These are phyloP conservation scores for Amaranthus palmeri DNA, from an alignment of 148 eudicot genomes.

Conservation along the genomic window DNA sequence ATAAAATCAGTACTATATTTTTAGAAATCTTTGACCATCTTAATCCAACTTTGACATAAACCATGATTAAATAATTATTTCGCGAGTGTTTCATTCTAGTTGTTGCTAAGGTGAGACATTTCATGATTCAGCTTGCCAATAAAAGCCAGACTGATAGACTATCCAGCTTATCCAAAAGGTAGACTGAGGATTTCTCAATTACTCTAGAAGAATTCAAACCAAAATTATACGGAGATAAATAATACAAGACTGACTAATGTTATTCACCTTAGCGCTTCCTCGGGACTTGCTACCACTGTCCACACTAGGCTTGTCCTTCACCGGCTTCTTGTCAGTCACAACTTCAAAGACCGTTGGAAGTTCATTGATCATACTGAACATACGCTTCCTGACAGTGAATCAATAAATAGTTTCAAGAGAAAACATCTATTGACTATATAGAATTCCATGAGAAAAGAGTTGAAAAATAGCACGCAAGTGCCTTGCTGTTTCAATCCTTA, in stretches of 20 bases:
- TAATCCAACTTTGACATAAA: not conserved
- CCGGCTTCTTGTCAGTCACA: conserved; percentile 57
- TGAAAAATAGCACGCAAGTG: not conserved
- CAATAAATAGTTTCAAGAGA: conserved; percentile 16
- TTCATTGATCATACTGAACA: conserved; percentile 76
- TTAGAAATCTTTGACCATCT: no score
- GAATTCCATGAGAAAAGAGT: no score
- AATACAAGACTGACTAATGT: not conserved
- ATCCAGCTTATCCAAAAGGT: not conserved
- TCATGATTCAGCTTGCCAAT: not conserved
- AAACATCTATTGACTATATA: not conserved
- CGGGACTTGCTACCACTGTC: conserved; percentile 80
- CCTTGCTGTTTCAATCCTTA: not conserved
- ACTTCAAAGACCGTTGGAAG: conserved; percentile 76
- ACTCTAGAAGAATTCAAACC: not conserved
- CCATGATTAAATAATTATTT: not conserved
- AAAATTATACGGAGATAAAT: conserved; percentile 1
- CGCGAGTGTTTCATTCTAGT: not conserved
- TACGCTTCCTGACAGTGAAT: conserved; percentile 58
- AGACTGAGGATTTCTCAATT: not conserved
- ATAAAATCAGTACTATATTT: no score
- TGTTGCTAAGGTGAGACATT: not conserved
- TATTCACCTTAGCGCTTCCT: conserved; percentile 63
- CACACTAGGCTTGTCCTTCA: conserved; percentile 68
- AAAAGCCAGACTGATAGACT: not conserved